phyloP scores from a whole-genome alignment of 441 rosid genomes.

The Populus trichocarpa region DNA sequence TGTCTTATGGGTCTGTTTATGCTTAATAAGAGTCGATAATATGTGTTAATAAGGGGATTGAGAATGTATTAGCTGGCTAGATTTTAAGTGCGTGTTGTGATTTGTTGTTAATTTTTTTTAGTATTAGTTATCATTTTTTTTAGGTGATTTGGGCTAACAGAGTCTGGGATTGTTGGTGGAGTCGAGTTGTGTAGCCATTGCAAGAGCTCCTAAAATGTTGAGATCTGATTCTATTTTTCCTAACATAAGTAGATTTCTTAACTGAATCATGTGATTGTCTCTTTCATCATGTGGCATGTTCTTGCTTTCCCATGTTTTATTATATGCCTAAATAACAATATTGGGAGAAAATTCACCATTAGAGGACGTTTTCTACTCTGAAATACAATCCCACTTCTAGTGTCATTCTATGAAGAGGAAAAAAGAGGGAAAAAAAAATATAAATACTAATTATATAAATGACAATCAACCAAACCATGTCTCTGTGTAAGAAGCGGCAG shows the following conservation, averaged over 20 bases:
- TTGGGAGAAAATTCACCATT: not conserved
- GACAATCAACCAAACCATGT: not conserved
- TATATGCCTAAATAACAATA: not conserved
- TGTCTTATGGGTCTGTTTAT: slow-evolving; percentile 74
- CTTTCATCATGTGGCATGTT: not conserved
- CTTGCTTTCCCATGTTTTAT: not conserved
- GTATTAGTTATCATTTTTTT: not conserved
- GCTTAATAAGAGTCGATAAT: slow-evolving; percentile 25
- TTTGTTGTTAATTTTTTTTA: not conserved
- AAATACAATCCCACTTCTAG: not conserved
- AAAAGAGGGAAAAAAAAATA: too few relatives aligned
- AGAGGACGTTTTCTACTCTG: not conserved
- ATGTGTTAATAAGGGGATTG: not conserved
- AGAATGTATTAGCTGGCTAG: slow-evolving; percentile 22
- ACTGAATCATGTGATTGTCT: not conserved
- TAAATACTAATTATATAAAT: too few relatives aligned
- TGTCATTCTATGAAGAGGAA: not conserved
- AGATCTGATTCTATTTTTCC: too few relatives aligned
- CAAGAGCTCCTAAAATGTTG: too few relatives aligned
- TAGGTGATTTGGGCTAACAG: slow-evolving; percentile 1
- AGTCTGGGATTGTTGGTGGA: not conserved
- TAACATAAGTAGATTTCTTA: not conserved
- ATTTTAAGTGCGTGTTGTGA: slow-evolving; percentile 3
- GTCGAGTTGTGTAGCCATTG: not conserved
- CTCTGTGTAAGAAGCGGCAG: too few relatives aligned